These are phyloP conservation scores for Fusarium euwallaceae DNA, from an alignment of 2,329 filamentous ascomycete species.

Conservation along the genomic window DNA sequence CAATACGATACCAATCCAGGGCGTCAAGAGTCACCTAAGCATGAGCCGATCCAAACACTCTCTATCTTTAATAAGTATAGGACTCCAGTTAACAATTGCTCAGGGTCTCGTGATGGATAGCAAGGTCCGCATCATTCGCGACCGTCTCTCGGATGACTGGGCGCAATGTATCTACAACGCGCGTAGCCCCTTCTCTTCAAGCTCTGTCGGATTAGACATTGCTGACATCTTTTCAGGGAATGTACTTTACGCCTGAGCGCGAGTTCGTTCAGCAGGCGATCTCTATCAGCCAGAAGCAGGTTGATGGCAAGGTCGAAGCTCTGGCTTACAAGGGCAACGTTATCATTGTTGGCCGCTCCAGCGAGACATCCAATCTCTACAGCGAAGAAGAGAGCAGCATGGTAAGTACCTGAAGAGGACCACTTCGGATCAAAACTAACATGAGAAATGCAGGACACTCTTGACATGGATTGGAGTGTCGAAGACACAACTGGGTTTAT, in stretches of 20 bases:
- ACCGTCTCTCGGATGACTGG: conserved; percentile 8
- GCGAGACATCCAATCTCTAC: conserved; percentile 14
- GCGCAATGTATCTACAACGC: conserved; percentile 8
- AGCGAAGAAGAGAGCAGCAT: conserved; percentile 13
- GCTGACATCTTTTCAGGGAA: conserved; percentile 10
- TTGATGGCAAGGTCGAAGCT: conserved; percentile 15
- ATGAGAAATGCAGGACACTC: conserved; percentile 13
- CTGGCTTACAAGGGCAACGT: conserved; percentile 10
- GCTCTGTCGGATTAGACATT: conserved; percentile 5
- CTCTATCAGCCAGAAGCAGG: conserved; percentile 8
- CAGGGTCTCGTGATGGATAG: conserved; percentile 14
- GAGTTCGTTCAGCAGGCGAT: conserved; percentile 11
- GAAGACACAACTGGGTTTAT: conserved; percentile 12
- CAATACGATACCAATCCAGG: conserved; percentile 4
- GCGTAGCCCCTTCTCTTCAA: conserved; percentile 6
- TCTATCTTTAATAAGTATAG: conserved; percentile 11
- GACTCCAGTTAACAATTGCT: conserved; percentile 9
- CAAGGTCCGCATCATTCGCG: conserved; percentile 12
- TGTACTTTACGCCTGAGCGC: conserved; percentile 12
- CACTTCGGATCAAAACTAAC: conserved; percentile 11
- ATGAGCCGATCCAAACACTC: conserved; percentile 9
- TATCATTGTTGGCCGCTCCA: conserved; percentile 11
- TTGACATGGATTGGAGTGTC: conserved; percentile 12
- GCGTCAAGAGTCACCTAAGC: conserved; percentile 1
- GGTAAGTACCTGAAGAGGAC: conserved; percentile 9